Base-by-base conservation (phyloP, 2,329 filamentous ascomycete genomes). In the Coleophoma cylindrospora region DNA sequence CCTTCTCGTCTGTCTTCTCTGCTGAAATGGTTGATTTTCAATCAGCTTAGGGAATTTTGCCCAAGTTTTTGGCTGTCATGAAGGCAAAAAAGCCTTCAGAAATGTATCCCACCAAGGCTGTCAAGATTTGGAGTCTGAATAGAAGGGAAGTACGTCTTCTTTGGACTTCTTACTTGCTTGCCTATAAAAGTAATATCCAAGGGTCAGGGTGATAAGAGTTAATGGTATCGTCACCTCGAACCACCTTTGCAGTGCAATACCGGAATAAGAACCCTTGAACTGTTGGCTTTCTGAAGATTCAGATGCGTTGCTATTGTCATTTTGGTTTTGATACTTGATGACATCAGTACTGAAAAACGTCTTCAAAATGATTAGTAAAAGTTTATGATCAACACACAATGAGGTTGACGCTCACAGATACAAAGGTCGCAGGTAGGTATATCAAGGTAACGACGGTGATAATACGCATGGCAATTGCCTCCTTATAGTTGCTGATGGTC, bases 331-430 rank as follows among this genome's bases (percentile, higher is more conserved):
- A 47, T 63, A 71, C 50, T 66, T 68, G 13, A 71, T 49, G 10
- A 71, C 58, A 43, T 70, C 68, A 0, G 68, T 71, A 41, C 66
- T 66, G 51, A 72, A 71, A 47, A 72, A 68, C 2, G 69, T 70
- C 62, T 69, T 34, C 1, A 36, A 21, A 32, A 34, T 2, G 10
- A 32, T 41, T 22, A 48, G n/a, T 43, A 49, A 33, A 14, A 4
- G 8, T 9, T 22, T 8, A 4, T 14, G n/a, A 34, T 10, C 2
- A 36, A 11, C 15, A 22, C 34, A 22, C 21, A 33, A 4, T 3
- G 19, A 19, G 19, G 19, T 19, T 19, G 19, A 44, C 33, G 53
- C 63, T 57, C 49, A 65, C 64, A 4, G 64, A 68, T 4, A 69
- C 65, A 51, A 69, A 68, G 3, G 66, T 68, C 10, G 64, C 65